These are phyloP conservation scores for Dothidotthia symphoricarpi DNA, from an alignment of 2,329 filamentous ascomycete species.

Conservation along the genomic window DNA sequence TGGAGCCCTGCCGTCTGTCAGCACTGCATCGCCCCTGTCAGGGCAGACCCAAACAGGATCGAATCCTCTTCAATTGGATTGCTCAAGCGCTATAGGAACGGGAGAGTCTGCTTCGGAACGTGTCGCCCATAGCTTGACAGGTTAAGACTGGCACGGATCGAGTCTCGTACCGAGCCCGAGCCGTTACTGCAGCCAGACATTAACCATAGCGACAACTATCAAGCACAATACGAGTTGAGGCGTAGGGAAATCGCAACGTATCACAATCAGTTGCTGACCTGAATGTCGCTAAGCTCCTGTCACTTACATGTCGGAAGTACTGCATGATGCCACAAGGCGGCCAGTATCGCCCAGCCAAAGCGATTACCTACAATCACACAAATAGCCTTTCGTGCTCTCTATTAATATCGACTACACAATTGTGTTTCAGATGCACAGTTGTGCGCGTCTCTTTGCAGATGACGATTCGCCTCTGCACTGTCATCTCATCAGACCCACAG, in stretches of 20 bases:
- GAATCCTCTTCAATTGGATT: slow-evolving; percentile 10
- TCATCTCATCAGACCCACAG: slow-evolving; percentile 9
- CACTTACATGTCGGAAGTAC: slow-evolving; percentile 11
- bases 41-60: slow-evolving; percentile 2
- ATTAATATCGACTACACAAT: slow-evolving; percentile 6
- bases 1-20: slow-evolving; percentile 1
- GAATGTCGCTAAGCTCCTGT: not conserved
- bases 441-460: slow-evolving; percentile 8
- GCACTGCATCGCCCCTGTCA: slow-evolving; percentile 3
- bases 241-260: slow-evolving; percentile 1
- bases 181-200: slow-evolving; percentile 3
- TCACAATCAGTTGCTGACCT: not conserved
- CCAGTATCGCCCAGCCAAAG: slow-evolving; percentile 9
- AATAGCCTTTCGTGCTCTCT: slow-evolving; percentile 2
- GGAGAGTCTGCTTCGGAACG: slow-evolving; percentile 9
- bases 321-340: slow-evolving; percentile 10
- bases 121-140: slow-evolving; percentile 4
- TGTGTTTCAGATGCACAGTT: slow-evolving; percentile 9
- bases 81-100: slow-evolving; percentile 8
- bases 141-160: slow-evolving; percentile 13
- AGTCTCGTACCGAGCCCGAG: slow-evolving; percentile 18
- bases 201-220: not conserved
- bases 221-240: not conserved
- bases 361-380: too few relatives aligned
- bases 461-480: slow-evolving; percentile 8